Conservation (phyloP, 257 asterid species). For the Verbena officinalis region DNA sequence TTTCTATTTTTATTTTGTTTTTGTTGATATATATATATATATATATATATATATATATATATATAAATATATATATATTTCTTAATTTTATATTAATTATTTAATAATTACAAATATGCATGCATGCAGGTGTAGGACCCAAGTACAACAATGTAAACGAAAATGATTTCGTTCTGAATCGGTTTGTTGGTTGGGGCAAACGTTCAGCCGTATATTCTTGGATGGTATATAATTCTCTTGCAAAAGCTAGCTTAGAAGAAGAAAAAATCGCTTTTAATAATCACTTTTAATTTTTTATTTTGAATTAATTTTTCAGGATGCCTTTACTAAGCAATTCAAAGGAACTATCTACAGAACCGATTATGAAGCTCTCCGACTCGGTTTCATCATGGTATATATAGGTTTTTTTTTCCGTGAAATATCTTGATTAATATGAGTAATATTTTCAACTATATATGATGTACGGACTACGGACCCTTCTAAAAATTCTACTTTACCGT, state of each 20-base stretch:
- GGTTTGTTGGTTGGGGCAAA: constrained; percentile 76
- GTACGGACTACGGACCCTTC: no score
- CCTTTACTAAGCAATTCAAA: constrained; percentile 84
- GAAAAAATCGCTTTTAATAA: no score
- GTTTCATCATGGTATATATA: constrained; percentile 75
- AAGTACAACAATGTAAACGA: constrained; percentile 78
- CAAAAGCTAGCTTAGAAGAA: no score
- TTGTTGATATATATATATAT: no score
- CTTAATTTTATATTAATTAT: no score
- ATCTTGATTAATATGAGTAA: no score
- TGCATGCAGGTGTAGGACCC: constrained; percentile 33
- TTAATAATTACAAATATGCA: not conserved
- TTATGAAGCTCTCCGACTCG: constrained; percentile 80
- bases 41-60: no score
- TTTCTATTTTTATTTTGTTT: no score
- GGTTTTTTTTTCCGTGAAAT: not conserved
- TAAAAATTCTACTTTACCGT: no score
- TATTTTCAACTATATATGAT: no score
- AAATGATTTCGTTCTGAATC: constrained; percentile 80
- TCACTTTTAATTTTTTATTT: not conserved
- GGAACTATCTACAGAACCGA: constrained; percentile 91
- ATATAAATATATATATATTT: no score
- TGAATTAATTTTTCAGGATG: constrained; percentile 59
- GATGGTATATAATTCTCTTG: no score
- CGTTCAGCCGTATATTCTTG: constrained; percentile 60